Base-by-base conservation (phyloP, 1,284 basidiomycete species). In the Apiotrichum gamsii region DNA sequence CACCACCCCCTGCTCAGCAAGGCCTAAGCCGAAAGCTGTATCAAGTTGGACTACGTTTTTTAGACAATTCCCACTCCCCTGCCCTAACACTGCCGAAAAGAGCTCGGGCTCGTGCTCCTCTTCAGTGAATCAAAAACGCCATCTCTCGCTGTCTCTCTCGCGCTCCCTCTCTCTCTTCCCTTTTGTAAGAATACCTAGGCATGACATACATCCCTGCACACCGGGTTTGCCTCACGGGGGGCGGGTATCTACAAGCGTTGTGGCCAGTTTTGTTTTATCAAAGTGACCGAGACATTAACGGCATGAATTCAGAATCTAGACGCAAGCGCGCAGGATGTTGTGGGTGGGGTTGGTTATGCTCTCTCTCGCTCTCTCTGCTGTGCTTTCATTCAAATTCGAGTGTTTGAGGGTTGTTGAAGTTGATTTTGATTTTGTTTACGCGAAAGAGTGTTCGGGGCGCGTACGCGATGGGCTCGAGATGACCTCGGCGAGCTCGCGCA, bases 401-500 rank as follows among this genome's bases (percentile, higher is more conserved):
- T n/a, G n/a, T n/a, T n/a, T n/a, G n/a, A n/a, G n/a, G n/a, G n/a
- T n/a, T n/a, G n/a, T n/a, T n/a, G 32, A n/a, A n/a, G 32, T n/a
- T n/a, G n/a, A n/a, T n/a, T n/a, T n/a, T n/a, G n/a, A n/a, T n/a
- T n/a, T n/a, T n/a, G 11, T 33, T 36, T 47, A 54, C 33, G 52
- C 52, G 23, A 54, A 25, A 15, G 48, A 47, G 42, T 54, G 33
- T 35, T 54, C 52, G 16, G 54, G 51, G 18, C 50, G 47, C 14
- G 44, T 40, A 36, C 57, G 61, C 14, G 56, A 58, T 13, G 70
- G 70, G 50, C 67, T 69, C 19, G 64, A 58, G 43, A 72, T 70
- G 28, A 67, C 66, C 56, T 74, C 71, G 15, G 72, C 72, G 13
- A 73, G 54, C 44, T 65, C 62, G 51, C 67, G 61, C 18, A 73